These are phyloP conservation scores for Venturia pyrina DNA, from an alignment of 2,329 filamentous ascomycete genomes.

Conservation along the genomic window DNA sequence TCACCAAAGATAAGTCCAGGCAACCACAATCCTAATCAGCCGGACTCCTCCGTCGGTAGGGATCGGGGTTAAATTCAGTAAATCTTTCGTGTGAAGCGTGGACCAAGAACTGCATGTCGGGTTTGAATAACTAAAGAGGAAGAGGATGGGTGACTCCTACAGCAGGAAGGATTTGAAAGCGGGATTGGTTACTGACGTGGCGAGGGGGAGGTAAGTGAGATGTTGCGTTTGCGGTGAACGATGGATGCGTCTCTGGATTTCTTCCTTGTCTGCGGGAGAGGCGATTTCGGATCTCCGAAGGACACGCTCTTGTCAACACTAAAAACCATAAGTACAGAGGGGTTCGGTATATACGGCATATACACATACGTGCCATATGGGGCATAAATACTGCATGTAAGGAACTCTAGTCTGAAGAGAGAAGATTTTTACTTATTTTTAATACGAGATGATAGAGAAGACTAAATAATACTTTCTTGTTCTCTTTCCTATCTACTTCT, in stretches of 20 bases:
- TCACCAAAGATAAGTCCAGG: neutral
- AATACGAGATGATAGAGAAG: no score
- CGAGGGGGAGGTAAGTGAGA: neutral
- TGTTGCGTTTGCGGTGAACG: neutral
- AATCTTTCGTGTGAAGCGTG: neutral
- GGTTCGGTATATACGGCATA: no score
- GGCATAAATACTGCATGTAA: no score
- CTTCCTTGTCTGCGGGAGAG: neutral
- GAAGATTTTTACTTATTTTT: no score
- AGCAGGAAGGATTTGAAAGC: neutral
- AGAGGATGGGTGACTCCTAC: neutral
- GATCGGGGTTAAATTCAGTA: neutral
- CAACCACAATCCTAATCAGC: neutral
- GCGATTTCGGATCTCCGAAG: no score
- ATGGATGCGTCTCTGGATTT: neutral
- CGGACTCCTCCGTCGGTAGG: neutral
- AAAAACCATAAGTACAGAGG: no score
- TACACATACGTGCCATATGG: no score
- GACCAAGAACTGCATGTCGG: conserved; percentile 5
- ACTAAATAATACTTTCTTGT: no score
- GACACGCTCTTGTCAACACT: no score
- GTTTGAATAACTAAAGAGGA: neutral
- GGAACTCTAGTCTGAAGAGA: no score
- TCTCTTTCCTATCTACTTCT: no score
- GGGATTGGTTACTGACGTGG: neutral